Evolutionary conservation across 495 filamentous ascomycete genomes (phyloP).

Genomic region (Schizothecium vesticola): DNA sequence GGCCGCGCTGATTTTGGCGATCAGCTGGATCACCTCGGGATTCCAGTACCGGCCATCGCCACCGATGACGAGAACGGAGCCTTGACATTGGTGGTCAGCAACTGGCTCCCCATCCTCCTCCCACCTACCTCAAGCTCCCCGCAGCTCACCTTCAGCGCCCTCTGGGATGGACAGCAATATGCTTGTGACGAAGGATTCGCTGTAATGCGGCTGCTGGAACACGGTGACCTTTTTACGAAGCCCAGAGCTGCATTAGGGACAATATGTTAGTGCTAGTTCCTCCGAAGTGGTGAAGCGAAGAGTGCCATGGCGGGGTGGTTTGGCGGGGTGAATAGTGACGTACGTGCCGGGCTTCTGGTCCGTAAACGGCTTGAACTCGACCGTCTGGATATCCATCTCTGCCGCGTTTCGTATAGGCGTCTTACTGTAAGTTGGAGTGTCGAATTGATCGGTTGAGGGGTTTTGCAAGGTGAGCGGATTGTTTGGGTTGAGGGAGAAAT

Average conservation of each 20-base stretch:
- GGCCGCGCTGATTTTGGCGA: constrained; percentile 93
- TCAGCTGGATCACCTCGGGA: constrained; percentile 89
- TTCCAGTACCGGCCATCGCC: constrained; percentile 98
- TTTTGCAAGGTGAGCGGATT: not conserved
- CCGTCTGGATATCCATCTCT: constrained; percentile 66
- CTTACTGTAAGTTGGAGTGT: not conserved
- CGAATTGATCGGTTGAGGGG: not conserved
- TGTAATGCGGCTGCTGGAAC: constrained; percentile 93
- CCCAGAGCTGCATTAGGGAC: constrained; percentile 61
- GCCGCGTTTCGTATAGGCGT: not conserved
- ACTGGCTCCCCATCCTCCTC: not conserved
- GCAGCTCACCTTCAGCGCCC: constrained; percentile 58
- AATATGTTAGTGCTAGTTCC: constrained; percentile 5
- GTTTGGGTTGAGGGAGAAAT: not conserved
- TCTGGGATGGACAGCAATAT: constrained; percentile 95
- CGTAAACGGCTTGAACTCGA: constrained; percentile 71
- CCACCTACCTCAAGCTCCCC: not conserved
- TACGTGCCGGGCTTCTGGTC: constrained; percentile 99
- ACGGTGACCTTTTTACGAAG: constrained; percentile 98
- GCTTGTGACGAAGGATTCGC: constrained; percentile 88
- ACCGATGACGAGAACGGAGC: constrained; percentile 88
- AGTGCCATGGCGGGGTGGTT: constrained; percentile 27
- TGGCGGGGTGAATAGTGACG: constrained; percentile 39
- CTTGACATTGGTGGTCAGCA: constrained; percentile 26
- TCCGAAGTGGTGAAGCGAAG: constrained; percentile 8